A percentile compares a stretch with the other conserved stretches of the same genome.
These are phyloP conservation scores for Chaetomiaceae sp. DNA, from an alignment of 2,329 filamentous ascomycete genomes.

Conservation along the genomic window DNA sequence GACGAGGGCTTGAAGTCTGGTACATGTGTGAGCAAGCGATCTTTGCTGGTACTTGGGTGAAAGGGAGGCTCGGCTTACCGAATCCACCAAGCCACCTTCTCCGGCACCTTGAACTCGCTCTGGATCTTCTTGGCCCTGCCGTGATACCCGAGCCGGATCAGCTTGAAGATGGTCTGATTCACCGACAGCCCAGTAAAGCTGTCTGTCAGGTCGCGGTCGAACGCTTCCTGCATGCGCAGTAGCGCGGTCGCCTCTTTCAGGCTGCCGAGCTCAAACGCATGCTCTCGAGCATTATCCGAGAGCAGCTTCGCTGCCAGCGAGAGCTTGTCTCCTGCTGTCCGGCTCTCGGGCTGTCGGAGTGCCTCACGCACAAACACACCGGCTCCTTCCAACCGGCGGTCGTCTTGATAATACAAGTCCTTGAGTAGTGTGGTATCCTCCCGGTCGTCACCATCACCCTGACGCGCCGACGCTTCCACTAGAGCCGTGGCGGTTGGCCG, in stretches of 20 bases:
- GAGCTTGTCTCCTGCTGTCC: conserved; percentile 75
- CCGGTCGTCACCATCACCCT: conserved; percentile 38
- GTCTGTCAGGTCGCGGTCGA: conserved; percentile 76
- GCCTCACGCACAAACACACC: conserved; percentile 83
- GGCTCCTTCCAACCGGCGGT: conserved; percentile 80
- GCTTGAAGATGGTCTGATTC: conserved; percentile 86
- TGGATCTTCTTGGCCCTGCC: conserved; percentile 84
- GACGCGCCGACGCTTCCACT: conserved; percentile 72
- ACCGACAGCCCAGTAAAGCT: conserved; percentile 77
- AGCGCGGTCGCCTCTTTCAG: conserved; percentile 76
- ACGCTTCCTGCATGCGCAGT: conserved; percentile 75
- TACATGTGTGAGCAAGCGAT: too few species aligned
- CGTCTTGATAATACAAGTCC: conserved; percentile 95
- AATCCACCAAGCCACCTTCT: conserved; percentile 86
- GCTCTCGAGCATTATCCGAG: conserved; percentile 70
- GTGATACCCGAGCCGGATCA: conserved; percentile 74
- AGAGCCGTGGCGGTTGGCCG: conserved; percentile 81
- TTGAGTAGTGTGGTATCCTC: conserved; percentile 76
- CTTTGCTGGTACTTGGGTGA: too few species aligned
- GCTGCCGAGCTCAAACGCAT: conserved; percentile 63
- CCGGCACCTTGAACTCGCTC: conserved; percentile 85
- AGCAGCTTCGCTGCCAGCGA: conserved; percentile 79
- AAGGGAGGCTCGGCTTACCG: conserved; percentile 38
- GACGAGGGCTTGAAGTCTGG: conserved; percentile 78
- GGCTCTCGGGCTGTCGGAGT: conserved; percentile 62